These are phyloP conservation scores for Botrytis hyacinthi DNA, from an alignment of 2,329 filamentous ascomycete species.

Conservation along the genomic window DNA sequence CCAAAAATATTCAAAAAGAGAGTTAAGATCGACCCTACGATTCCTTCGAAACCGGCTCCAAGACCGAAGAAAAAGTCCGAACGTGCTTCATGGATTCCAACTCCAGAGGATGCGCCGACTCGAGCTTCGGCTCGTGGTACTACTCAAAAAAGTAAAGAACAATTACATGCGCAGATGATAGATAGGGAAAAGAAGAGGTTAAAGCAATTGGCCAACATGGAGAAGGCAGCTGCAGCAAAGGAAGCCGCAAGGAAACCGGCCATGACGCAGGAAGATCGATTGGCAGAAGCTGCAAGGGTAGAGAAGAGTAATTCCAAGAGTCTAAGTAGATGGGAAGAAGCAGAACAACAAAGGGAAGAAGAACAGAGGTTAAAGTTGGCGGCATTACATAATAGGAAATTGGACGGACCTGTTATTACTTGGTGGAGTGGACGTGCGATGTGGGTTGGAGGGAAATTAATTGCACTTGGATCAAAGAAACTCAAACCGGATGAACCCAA, in stretches of 20 bases:
- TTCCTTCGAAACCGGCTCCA: slow-evolving; percentile 40
- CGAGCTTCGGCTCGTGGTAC: slow-evolving; percentile 61
- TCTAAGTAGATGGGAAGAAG: slow-evolving; percentile 89
- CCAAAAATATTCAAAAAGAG: slow-evolving; percentile 71
- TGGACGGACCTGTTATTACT: slow-evolving; percentile 85
- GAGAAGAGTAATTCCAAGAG: slow-evolving; percentile 88
- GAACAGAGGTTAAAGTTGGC: slow-evolving; percentile 80
- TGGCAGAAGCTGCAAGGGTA: slow-evolving; percentile 77
- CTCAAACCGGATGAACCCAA: slow-evolving; percentile 58
- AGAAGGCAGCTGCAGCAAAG: slow-evolving; percentile 60
- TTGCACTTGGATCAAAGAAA: slow-evolving; percentile 61
- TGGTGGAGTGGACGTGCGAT: slow-evolving; percentile 91
- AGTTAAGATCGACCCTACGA: slow-evolving; percentile 65
- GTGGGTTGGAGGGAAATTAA: slow-evolving; percentile 74
- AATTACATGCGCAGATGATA: slow-evolving; percentile 66
- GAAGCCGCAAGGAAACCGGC: slow-evolving; percentile 72
- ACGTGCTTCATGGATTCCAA: slow-evolving; percentile 67
- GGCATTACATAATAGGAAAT: slow-evolving; percentile 79
- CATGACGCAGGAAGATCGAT: slow-evolving; percentile 82
- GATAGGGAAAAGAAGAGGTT: slow-evolving; percentile 69
- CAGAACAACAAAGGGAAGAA: slow-evolving; percentile 83
- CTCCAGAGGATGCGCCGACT: slow-evolving; percentile 58
- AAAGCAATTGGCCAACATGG: slow-evolving; percentile 67
- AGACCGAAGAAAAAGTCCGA: slow-evolving; percentile 68
- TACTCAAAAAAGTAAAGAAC: slow-evolving; percentile 58